Evolutionary conservation across 2,329 filamentous ascomycete species (phyloP).

Genomic region (Xylariaceae sp.): DNA sequence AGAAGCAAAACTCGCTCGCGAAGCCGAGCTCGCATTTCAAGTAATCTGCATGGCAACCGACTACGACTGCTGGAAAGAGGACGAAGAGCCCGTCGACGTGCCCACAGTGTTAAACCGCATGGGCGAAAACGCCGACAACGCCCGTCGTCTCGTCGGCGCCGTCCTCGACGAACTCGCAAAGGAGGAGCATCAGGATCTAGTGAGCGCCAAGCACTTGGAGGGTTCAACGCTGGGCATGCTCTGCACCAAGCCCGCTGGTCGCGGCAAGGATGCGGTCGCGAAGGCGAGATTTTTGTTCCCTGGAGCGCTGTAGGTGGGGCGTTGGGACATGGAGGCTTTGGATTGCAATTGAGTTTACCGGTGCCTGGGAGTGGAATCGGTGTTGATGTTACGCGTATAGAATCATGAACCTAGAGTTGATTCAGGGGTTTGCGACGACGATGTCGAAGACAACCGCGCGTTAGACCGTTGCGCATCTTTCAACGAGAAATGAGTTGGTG

Average conservation of each 20-base stretch:
- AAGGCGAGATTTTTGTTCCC: conserved; percentile 87
- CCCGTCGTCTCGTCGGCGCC: conserved; percentile 77
- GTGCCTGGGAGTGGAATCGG: too few relatives aligned
- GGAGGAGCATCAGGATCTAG: conserved; percentile 66
- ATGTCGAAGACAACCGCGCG: too few relatives aligned
- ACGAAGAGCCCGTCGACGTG: conserved; percentile 67
- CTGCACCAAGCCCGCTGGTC: conserved; percentile 77
- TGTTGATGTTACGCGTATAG: too few relatives aligned
- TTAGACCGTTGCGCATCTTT: too few relatives aligned
- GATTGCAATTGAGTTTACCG: background rate
- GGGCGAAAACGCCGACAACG: conserved; percentile 88
- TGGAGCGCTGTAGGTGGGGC: conserved; percentile 55
- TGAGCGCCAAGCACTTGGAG: conserved; percentile 78
- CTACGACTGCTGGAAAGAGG: conserved; percentile 97
- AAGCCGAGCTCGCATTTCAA: conserved; percentile 95
- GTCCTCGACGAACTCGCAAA: conserved; percentile 84
- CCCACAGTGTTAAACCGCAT: conserved; percentile 98
- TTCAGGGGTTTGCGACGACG: too few relatives aligned
- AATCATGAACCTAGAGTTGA: too few relatives aligned
- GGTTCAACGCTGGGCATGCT: conserved; percentile 71
- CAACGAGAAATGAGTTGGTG: too few relatives aligned
- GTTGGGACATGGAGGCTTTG: background rate
- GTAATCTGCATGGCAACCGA: conserved; percentile 99
- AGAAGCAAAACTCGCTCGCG: conserved; percentile 91
- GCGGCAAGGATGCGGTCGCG: conserved; percentile 71